These are phyloP conservation scores for Hirschfeldia incana DNA, from an alignment of 345 rosid genomes.

Conservation along the genomic window DNA sequence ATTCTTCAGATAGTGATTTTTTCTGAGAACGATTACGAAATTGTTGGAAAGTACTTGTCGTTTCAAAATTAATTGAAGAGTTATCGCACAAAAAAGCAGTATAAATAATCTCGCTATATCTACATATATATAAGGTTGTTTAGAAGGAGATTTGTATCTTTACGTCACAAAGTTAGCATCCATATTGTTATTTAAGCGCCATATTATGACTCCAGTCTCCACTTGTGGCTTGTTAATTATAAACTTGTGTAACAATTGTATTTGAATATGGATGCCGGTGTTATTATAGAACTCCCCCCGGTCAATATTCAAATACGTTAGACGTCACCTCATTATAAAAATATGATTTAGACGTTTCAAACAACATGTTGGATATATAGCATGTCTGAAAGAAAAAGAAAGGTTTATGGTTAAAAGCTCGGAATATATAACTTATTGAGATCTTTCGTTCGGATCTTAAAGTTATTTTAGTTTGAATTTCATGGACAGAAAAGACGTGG, in stretches of 20 bases:
- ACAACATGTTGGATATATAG: not conserved
- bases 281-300: constrained; percentile 5
- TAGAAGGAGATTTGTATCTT: not conserved
- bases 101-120: not conserved
- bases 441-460: not conserved
- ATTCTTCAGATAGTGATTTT: not conserved
- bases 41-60: not conserved
- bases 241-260: not conserved
- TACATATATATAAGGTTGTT: not conserved
- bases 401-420: constrained; percentile 9
- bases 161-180: not conserved
- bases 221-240: constrained; percentile 10
- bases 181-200: not conserved
- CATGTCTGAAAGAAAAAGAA: not conserved
- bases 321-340: constrained; percentile 8
- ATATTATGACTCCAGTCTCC: constrained; percentile 14
- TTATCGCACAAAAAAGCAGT: not conserved
- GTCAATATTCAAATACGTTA: constrained; percentile 25
- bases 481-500: not conserved
- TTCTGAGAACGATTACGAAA: not conserved
- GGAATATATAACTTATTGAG: not conserved
- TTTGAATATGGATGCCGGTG: constrained; percentile 11
- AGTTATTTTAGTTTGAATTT: not conserved
- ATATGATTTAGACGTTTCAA: not conserved
- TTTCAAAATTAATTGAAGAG: not conserved